Percentiles rank a stretch among this genome's conserved stretches.
Evolutionary conservation across 2,329 filamentous ascomycete genomes (phyloP).

Genomic region (Arachnomyces sp.): DNA sequence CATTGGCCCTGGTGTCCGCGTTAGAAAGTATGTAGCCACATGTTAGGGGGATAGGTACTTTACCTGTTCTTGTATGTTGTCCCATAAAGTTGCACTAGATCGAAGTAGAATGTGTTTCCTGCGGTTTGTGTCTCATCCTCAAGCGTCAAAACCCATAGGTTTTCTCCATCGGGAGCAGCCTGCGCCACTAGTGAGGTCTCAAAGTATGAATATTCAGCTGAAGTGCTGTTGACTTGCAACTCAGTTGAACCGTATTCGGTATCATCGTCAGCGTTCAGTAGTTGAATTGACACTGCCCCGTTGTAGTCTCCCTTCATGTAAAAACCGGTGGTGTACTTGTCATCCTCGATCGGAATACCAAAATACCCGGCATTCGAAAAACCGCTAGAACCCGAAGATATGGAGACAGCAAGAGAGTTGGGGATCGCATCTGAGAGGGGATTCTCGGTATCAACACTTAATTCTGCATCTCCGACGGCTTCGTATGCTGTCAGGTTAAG

Average conservation of each 20-base stretch:
- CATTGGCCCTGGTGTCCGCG: slow-evolving; percentile 39
- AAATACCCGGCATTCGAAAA: slow-evolving; percentile 40
- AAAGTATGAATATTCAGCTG: slow-evolving; percentile 14
- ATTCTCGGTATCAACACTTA: slow-evolving; percentile 18
- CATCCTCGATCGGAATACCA: slow-evolving; percentile 21
- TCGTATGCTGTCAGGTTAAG: slow-evolving; percentile 21
- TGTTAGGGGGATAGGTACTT: slow-evolving; percentile 18
- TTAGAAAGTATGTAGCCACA: slow-evolving; percentile 17
- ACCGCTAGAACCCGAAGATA: slow-evolving; percentile 16
- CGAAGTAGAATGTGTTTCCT: slow-evolving; percentile 46
- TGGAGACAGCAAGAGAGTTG: slow-evolving; percentile 20
- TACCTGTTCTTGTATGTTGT: slow-evolving; percentile 50
- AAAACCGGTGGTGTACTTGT: slow-evolving; percentile 23
- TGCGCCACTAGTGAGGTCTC: slow-evolving; percentile 18
- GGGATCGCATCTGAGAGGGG: slow-evolving; percentile 22
- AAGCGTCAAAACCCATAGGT: slow-evolving; percentile 50
- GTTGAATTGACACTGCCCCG: slow-evolving; percentile 18
- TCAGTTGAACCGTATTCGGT: slow-evolving; percentile 20
- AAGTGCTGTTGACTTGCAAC: slow-evolving; percentile 19
- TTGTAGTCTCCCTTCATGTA: slow-evolving; percentile 26
- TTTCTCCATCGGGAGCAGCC: slow-evolving; percentile 36
- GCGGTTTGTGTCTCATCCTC: slow-evolving; percentile 34
- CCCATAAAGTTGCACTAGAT: slow-evolving; percentile 54
- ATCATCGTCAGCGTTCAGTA: slow-evolving; percentile 18
- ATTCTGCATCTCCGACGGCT: slow-evolving; percentile 18